Conservation (phyloP, 192 early-diverging fungal genomes). For the Jimgerdemannia flammicorona region DNA sequence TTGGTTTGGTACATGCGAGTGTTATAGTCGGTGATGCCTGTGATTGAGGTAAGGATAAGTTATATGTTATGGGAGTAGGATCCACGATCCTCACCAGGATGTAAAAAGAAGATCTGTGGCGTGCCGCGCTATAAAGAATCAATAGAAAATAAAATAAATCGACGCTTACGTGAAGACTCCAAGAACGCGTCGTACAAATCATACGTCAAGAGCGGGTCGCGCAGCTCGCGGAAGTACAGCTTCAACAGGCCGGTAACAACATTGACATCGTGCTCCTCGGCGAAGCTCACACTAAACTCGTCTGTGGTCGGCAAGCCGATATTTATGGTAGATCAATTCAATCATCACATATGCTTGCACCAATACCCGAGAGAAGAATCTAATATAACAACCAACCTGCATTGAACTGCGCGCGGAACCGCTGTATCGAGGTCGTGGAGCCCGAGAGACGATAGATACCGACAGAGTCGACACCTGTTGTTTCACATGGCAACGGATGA, state of each 20-base stretch:
- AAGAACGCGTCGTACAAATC: constrained; percentile 69
- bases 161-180: constrained; percentile 46
- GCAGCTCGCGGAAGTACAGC: constrained; percentile 71
- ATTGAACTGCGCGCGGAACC: constrained; percentile 21
- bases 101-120: neutral
- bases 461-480: constrained; percentile 52
- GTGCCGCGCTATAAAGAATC: neutral
- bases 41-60: neutral
- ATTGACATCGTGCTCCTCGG: constrained; percentile 64
- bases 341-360: too few species aligned
- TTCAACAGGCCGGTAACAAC: constrained; percentile 67
- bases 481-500: neutral
- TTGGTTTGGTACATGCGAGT: constrained; percentile 65
- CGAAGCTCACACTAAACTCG: constrained; percentile 28
- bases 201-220: constrained; percentile 66
- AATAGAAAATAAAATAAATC: neutral
- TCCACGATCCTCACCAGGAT: neutral
- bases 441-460: constrained; percentile 77
- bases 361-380: too few species aligned
- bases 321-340: too few species aligned
- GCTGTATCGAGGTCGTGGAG: constrained; percentile 60
- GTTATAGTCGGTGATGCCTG: constrained; percentile 60
- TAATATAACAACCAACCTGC: neutral
- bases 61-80: too few species aligned
- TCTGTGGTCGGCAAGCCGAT: neutral